Conservation (phyloP, 805 yeast genomes). For the Yarrowia porcina region DNA sequence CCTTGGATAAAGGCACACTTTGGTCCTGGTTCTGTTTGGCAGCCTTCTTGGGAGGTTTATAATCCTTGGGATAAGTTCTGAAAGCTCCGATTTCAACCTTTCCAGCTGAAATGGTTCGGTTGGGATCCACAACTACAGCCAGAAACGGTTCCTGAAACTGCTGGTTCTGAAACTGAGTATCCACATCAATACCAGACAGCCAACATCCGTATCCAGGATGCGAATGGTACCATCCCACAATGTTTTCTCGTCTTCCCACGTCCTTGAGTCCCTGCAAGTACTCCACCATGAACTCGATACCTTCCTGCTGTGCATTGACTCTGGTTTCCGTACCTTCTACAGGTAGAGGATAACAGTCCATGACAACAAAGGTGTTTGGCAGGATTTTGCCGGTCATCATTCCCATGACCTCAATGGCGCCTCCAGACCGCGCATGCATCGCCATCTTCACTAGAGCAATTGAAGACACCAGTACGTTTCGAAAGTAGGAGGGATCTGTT, state of each 20-base stretch:
- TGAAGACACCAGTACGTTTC: constrained; percentile 62
- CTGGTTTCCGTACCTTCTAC: constrained; percentile 96
- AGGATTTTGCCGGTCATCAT: constrained; percentile 79
- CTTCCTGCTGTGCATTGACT: constrained; percentile 91
- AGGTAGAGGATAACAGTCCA: constrained; percentile 83
- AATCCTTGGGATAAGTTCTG: constrained; percentile 57
- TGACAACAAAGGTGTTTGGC: constrained; percentile 48
- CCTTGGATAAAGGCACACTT: constrained; percentile 49
- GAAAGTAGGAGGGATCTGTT: constrained; percentile 57
- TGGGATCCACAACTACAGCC: constrained; percentile 86
- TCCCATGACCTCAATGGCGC: constrained; percentile 91
- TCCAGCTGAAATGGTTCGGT: constrained; percentile 58
- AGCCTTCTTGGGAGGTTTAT: constrained; percentile 28
- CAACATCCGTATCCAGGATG: constrained; percentile 98
- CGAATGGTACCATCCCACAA: constrained; percentile 96
- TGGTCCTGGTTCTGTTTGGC: constrained; percentile 28
- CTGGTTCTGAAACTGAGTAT: constrained; percentile 82
- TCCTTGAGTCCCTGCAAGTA: constrained; percentile 58
- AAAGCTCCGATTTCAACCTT: constrained; percentile 85
- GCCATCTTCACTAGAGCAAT: constrained; percentile 73
- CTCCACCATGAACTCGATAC: constrained; percentile 91
- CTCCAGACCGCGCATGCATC: constrained; percentile 77
- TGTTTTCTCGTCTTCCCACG: constrained; percentile 56
- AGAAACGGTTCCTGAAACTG: constrained; percentile 87
- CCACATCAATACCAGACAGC: constrained; percentile 89